Percentiles rank a stretch among this genome's conserved stretches.
phyloP scores from a whole-genome alignment of 208 protist species.

The Acanthamoeba rhysodes region DNA sequence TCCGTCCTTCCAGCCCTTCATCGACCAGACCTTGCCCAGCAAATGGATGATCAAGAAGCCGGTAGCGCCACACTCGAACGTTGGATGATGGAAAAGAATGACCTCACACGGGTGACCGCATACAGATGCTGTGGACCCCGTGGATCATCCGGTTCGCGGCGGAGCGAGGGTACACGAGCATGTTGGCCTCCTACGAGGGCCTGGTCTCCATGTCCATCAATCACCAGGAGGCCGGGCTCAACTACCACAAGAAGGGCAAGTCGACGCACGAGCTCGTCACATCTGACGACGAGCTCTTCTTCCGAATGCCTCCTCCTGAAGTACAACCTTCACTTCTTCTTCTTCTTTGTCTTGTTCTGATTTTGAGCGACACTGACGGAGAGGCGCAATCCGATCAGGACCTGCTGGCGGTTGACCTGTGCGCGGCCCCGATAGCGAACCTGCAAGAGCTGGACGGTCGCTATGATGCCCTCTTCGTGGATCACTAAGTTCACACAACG shows the following conservation, averaged over 20 bases:
- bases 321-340: not conserved
- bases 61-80: not conserved
- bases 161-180: conserved; percentile 26
- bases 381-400: not conserved
- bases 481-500: not conserved
- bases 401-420: not conserved
- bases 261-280: not conserved
- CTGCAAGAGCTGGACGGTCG: not conserved
- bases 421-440: not conserved
- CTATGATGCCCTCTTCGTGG: not conserved
- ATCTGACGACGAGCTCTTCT: not conserved
- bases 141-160: conserved; percentile 55
- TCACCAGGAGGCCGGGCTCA: conserved; percentile 33
- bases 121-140: conserved; percentile 47
- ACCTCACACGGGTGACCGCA: too few species aligned
- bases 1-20: not conserved
- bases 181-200: not conserved
- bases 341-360: not conserved
- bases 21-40: not conserved
- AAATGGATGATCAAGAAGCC: not conserved
- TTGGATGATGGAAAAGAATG: too few species aligned
- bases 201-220: conserved; percentile 18
- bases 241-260: not conserved
- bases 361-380: not conserved
- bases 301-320: not conserved